Percentiles rank a stretch among this genome's conserved stretches.
These are phyloP conservation scores for Pulveroboletus sp. DNA, from an alignment of 768 basidiomycete species.

Conservation along the genomic window DNA sequence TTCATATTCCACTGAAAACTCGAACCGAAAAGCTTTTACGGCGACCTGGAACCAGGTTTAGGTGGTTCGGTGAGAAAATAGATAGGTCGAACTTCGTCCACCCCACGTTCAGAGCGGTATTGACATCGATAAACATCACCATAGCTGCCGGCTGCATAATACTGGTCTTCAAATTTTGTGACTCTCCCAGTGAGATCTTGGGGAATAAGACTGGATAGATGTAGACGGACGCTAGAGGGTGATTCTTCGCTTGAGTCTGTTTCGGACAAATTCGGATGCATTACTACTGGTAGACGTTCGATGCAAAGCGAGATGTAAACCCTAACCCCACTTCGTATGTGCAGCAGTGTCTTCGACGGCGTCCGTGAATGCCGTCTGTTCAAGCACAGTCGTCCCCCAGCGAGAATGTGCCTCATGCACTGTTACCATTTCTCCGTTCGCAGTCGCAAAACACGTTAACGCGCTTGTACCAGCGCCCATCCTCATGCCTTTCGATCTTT, in stretches of 20 bases:
- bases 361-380: conserved; percentile 24
- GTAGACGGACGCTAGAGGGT: too few species aligned
- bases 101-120: neutral
- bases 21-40: conserved; percentile 11
- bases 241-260: too few species aligned
- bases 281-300: too few species aligned
- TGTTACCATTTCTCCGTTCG: conserved; percentile 75
- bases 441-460: conserved; percentile 76
- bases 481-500: conserved; percentile 87
- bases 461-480: conserved; percentile 79
- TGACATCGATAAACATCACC: conserved; percentile 6
- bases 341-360: neutral
- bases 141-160: conserved; percentile 3
- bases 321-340: conserved; percentile 13
- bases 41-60: neutral
- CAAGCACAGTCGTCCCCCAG: conserved; percentile 16
- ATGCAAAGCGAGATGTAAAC: too few species aligned
- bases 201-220: too few species aligned
- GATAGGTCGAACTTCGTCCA: neutral
- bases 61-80: neutral
- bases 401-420: conserved; percentile 48
- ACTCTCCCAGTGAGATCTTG: conserved; percentile 6
- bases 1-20: neutral
- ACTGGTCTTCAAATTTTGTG: neutral
- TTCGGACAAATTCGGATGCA: too few species aligned